Evolutionary conservation across 371 early-diverging fungal species (phyloP).

Genomic region (Rhizopus microsporus): DNA sequence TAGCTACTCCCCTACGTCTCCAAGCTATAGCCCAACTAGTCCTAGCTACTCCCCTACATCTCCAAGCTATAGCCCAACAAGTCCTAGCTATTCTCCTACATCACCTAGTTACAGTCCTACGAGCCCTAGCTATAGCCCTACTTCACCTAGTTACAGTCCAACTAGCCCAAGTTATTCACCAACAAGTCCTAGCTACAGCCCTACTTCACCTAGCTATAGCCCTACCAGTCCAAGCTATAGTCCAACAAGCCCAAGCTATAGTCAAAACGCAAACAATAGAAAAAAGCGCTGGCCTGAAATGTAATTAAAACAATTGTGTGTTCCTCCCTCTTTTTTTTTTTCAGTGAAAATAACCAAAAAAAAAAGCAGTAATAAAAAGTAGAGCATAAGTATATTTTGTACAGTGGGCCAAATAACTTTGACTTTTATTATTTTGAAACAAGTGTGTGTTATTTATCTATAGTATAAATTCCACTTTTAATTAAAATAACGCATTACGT

Average conservation of each 20-base stretch:
- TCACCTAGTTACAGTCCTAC: constrained; percentile 59
- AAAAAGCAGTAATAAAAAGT: too few relatives aligned
- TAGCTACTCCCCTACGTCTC: constrained; percentile 72
- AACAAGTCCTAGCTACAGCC: constrained; percentile 72
- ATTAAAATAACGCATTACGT: too few relatives aligned
- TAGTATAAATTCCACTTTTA: too few relatives aligned
- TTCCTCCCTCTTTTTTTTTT: too few relatives aligned
- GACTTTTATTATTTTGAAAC: too few relatives aligned
- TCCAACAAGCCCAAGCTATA: constrained; percentile 75
- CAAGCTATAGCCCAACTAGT: constrained; percentile 74
- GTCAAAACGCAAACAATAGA: constrained; percentile 29
- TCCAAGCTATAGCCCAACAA: constrained; percentile 78
- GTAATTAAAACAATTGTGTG: too few relatives aligned
- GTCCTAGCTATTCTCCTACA: constrained; percentile 53
- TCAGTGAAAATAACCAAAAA: too few relatives aligned
- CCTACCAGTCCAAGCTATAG: constrained; percentile 62
- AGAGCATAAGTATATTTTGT: too few relatives aligned
- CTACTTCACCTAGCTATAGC: constrained; percentile 50
- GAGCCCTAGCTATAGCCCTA: constrained; percentile 61
- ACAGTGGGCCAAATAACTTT: too few relatives aligned
- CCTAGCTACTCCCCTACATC: constrained; percentile 75
- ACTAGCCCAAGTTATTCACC: constrained; percentile 86
- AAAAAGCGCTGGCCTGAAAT: too few relatives aligned
- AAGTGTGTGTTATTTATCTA: too few relatives aligned
- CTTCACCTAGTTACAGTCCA: constrained; percentile 71